Evolutionary conservation across 352 stramenopile genomes (phyloP).

Genomic region (Saprolegnia diclina): DNA sequence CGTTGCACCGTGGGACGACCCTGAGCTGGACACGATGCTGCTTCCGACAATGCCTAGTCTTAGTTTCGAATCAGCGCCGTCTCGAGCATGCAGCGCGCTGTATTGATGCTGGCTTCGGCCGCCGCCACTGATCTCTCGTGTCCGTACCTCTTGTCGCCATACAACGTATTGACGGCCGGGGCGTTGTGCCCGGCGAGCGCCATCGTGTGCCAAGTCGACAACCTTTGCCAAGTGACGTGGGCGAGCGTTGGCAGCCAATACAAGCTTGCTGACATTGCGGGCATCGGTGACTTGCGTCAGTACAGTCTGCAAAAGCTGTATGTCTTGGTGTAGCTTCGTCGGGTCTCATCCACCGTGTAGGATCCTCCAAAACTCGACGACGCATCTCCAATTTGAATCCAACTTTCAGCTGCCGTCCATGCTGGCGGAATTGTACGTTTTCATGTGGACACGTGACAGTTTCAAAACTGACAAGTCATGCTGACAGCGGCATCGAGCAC

Average conservation of each 20-base stretch:
- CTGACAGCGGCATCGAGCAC: not conserved
- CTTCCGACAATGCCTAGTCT: not conserved
- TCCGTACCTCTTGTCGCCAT: not conserved
- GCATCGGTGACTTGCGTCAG: not conserved
- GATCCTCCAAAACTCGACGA: not conserved
- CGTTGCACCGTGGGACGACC: too few relatives aligned
- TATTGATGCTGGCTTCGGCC: not conserved
- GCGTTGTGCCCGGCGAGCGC: not conserved
- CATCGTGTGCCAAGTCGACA: not conserved
- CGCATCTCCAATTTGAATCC: not conserved
- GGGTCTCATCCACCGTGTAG: not conserved
- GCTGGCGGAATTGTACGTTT: slow-evolving; percentile 12
- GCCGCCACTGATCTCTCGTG: not conserved
- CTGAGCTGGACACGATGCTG: too few relatives aligned
- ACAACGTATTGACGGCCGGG: not conserved
- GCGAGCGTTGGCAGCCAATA: not conserved
- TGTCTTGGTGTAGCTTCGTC: not conserved
- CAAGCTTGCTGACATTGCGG: not conserved
- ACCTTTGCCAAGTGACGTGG: not conserved
- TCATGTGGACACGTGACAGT: not conserved
- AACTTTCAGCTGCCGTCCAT: not conserved
- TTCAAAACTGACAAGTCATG: not conserved
- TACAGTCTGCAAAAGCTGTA: not conserved
- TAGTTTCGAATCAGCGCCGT: not conserved
- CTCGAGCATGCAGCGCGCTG: not conserved